These are phyloP conservation scores for Beauveria medogensis DNA, from an alignment of 2,329 filamentous ascomycete genomes.

Conservation along the genomic window DNA sequence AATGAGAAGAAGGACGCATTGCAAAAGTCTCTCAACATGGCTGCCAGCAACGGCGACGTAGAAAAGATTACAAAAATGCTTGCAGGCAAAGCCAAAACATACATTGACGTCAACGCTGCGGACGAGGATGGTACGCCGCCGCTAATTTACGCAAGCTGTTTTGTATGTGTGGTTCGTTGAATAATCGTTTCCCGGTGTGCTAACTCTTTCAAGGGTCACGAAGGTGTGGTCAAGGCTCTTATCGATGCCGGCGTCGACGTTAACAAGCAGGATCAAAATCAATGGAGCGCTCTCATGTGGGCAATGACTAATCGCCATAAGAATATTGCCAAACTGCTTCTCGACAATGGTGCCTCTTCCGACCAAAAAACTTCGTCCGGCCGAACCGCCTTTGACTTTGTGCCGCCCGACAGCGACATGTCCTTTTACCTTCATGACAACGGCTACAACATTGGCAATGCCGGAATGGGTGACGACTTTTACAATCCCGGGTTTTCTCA, in stretches of 20 bases:
- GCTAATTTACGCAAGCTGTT: constrained; percentile 95
- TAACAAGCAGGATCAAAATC: constrained; percentile 88
- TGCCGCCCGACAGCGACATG: constrained; percentile 91
- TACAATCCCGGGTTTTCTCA: constrained; percentile 89
- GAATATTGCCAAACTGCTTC: constrained; percentile 81
- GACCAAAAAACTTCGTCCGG: constrained; percentile 93
- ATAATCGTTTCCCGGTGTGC: constrained; percentile 1
- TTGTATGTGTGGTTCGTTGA: constrained; percentile 49
- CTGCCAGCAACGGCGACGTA: constrained; percentile 90
- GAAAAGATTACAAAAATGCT: constrained; percentile 71
- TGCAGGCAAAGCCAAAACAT: constrained; percentile 61
- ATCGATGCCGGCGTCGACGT: constrained; percentile 81
- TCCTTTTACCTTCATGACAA: constrained; percentile 92
- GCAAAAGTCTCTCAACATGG: constrained; percentile 87
- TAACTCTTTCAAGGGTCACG: constrained; percentile 58
- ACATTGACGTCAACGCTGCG: constrained; percentile 75
- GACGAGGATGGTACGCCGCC: constrained; percentile 96
- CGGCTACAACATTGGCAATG: constrained; percentile 81
- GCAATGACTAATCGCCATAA: constrained; percentile 99
- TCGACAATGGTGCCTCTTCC: constrained; percentile 91
- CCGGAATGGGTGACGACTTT: constrained; percentile 78
- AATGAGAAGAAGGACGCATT: constrained; percentile 72
- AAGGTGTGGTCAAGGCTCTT: constrained; percentile 75
- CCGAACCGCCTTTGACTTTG: constrained; percentile 90
- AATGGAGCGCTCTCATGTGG: constrained; percentile 99